A percentile compares a stretch with the other conserved stretches of the same genome.
These are phyloP conservation scores for Pseudozyma sp. DNA, from an alignment of 1,284 basidiomycete genomes.

Conservation along the genomic window DNA sequence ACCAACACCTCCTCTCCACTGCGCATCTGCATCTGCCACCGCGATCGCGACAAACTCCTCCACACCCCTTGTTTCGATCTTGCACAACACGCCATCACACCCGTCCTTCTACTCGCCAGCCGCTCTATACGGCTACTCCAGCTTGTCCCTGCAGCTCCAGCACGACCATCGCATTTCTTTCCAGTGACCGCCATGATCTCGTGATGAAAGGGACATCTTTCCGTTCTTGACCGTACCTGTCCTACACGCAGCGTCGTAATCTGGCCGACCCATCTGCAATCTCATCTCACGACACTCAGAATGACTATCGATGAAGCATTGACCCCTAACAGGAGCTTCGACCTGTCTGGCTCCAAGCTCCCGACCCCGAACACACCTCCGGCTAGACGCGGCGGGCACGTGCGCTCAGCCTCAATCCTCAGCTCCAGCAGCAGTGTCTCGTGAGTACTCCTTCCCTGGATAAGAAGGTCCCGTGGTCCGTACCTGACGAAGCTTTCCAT, in stretches of 20 bases:
- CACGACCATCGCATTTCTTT: too few species aligned
- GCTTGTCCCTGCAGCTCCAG: too few species aligned
- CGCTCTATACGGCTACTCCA: too few species aligned
- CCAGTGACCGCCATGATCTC: too few species aligned
- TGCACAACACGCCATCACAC: too few species aligned
- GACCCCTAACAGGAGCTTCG: background rate
- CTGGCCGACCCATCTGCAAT: too few species aligned
- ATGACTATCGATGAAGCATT: conserved; percentile 3
- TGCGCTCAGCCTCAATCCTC: conserved; percentile 39
- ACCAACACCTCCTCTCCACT: conserved; percentile 16
- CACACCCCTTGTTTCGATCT: too few species aligned
- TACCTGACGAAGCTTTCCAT: background rate
- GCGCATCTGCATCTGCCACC: background rate
- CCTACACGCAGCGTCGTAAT: conserved; percentile 10
- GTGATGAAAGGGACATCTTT: too few species aligned
- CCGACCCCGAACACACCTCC: conserved; percentile 8
- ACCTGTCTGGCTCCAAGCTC: background rate
- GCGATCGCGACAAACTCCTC: too few species aligned
- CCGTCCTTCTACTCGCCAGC: too few species aligned
- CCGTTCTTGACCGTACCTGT: too few species aligned
- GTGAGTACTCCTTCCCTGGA: conserved; percentile 13
- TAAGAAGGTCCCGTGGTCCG: background rate
- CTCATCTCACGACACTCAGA: background rate
- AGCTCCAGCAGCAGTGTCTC: conserved; percentile 47
- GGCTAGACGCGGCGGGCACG: conserved; percentile 24